Base-by-base conservation (phyloP, 371 early-diverging fungal species). In the Smittium culicis region DNA sequence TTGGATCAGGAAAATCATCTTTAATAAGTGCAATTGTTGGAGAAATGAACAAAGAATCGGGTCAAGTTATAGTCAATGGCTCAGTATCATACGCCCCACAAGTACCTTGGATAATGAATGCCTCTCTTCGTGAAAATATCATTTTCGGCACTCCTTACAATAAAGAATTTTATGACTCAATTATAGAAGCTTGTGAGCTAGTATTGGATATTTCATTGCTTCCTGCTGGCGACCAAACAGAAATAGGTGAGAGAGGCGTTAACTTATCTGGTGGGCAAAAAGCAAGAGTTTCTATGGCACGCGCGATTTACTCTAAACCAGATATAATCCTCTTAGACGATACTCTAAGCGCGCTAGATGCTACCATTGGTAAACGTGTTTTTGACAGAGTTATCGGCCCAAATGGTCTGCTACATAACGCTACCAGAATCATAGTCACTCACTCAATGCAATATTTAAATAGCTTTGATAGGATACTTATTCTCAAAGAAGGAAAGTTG, bases 51-150 rank as follows among this genome's bases (percentile, higher is more conserved):
- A 8, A 54, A 20, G 45, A 14, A 14, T 14, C 14, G 8, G 45
- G 45, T 14, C 45, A 45, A 14, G 20, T 45, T 8, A 14, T 20
- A 45, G 8, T 45, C 1, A 78, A 79, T 20, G 86, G 84, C 11
- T 86, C 86, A 58, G 54, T 66, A 8, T 54, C 8, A 25, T 66
- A 66, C 25, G 8, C 45, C 20, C 32, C 66, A 20, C 89, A 90
- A 70, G 76, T 81, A 14, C 87, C 91, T 0, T 91, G 90, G 90
- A 79, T 92, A 25, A 83, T 84, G 72, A 86, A 89, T 73, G 82
- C 79, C 67, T 84, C 89, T 17, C 71, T 92, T 35, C 78, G 85
- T 1, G 88, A 87, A 66, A 92, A 91, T 66, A 86, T 92, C 64
- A 69, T 88, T 61, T 91, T 92, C 77, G 91, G 91, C 0, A 73